Evolutionary conservation across 2,329 filamentous ascomycete genomes (phyloP).

Genomic region (Apiospora rasikravindrae): DNA sequence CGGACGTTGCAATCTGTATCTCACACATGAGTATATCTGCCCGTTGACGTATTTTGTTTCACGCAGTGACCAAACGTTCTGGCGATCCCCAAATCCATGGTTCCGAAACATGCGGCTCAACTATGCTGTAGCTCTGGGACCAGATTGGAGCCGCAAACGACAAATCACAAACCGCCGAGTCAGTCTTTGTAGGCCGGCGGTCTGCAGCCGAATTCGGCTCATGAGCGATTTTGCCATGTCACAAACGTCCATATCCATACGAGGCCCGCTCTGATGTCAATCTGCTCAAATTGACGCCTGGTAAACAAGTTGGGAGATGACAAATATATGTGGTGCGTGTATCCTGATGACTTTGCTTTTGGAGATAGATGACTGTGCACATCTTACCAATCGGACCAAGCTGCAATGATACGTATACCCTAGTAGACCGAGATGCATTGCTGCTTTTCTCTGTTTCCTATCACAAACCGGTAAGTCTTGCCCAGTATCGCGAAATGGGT

Average conservation of each 20-base stretch:
- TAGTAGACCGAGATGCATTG: not conserved
- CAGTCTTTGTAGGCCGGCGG: not conserved
- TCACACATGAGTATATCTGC: conserved; percentile 1
- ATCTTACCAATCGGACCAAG: not conserved
- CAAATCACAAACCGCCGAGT: conserved; percentile 4
- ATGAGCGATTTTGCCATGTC: not conserved
- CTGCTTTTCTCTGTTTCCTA: not conserved
- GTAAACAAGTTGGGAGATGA: not conserved
- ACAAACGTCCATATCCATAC: not conserved
- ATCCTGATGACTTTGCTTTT: not conserved
- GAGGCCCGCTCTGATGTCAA: not conserved
- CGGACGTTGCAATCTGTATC: not conserved
- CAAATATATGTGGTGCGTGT: not conserved
- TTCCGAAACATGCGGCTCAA: conserved; percentile 9
- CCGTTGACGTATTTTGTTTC: conserved; percentile 2
- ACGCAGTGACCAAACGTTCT: conserved; percentile 7
- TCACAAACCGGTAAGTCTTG: not conserved
- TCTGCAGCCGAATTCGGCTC: conserved; percentile 4
- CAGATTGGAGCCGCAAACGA: not conserved
- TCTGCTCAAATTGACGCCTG: not conserved
- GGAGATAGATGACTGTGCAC: not conserved
- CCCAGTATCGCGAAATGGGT: not conserved
- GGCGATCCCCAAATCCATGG: conserved; percentile 1
- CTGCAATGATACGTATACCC: not conserved
- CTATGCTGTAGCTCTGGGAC: not conserved